Evolutionary conservation across 257 asterid species (phyloP).

Genomic region (Gentiana macrophylla): DNA sequence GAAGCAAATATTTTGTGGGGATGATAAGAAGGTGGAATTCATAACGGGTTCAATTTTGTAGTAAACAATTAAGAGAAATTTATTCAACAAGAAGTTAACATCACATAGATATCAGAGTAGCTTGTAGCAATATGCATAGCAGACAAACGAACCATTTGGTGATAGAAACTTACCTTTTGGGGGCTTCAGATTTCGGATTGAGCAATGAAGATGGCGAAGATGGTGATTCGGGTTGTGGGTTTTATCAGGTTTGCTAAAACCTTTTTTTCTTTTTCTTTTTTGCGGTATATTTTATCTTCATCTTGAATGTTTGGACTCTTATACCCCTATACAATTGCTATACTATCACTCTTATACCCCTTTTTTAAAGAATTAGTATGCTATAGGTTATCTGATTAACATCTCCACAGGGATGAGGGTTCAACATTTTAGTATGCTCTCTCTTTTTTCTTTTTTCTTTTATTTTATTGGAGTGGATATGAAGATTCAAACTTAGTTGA

Average conservation of each 20-base stretch:
- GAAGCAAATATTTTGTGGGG: conserved; percentile 33
- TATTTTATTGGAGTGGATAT: no score
- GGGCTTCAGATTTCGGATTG: not conserved
- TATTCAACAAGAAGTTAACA: conserved; percentile 13
- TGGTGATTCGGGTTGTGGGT: conserved; percentile 30
- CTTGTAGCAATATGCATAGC: not conserved
- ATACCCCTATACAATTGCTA: no score
- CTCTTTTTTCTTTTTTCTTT: no score
- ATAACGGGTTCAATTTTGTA: conserved; percentile 21
- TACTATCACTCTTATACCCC: no score
- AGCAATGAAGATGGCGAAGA: not conserved
- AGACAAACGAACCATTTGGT: not conserved
- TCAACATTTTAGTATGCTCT: no score
- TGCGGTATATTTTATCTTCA: no score
- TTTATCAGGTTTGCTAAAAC: conserved; percentile 32
- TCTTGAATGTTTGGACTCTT: no score
- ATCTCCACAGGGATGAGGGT: no score
- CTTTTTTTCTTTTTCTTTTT: conserved; percentile 11
- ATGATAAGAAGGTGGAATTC: conserved; percentile 50
- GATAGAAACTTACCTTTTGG: conserved; percentile 6
- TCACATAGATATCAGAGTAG: conserved; percentile 5
- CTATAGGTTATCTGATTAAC: no score
- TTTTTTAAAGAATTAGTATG: no score
- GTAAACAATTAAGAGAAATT: conserved; percentile 9
- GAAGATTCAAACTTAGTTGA: no score